Evolutionary conservation across 148 eudicot species (phyloP), one percentile per base, ranked within the genome.

Genomic region (Euryodendron excelsum): DNA sequence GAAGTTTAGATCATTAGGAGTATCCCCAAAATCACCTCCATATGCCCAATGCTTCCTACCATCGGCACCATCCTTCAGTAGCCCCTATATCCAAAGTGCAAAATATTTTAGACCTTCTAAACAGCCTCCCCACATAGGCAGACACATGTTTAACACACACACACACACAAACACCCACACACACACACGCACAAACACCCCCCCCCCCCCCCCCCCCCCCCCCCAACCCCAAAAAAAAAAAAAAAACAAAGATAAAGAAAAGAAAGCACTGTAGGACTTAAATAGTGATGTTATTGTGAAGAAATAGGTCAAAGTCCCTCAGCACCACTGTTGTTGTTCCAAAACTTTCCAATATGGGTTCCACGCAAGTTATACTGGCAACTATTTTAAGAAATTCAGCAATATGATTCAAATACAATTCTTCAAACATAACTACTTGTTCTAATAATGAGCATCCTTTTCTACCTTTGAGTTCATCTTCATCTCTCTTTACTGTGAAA

Each of bases 11-110:
- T 95, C 98, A 80, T 95, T 95, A 27, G 98, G 98, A 55, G 52
- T 75, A 89, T 95, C 98, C 55, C 98, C 98, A 84, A 91, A 95
- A 85, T 95, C 97, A 71, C 98, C 98, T 79, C 98, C 98, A 84
- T 95, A 95, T 59, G 96, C 97, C 98, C 98, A 95, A 75, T 84
- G 88, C 85, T 91, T 95, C 41, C 69, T 81, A 71, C 97, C 94
- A 86, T 89, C 90, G 48, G 77, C 79, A 65, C 91, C 93, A 81
- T 83, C 92, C 86, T 93, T 95, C 80, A 93, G 80, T 67, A 95
- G 80, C 72, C 90, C 98, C 98, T 94, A 79, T 48, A 88, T 44
- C 47, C 75, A 78, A 59, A 13, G n/a, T 28, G n/a, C n/a, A 59
- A 64, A 59, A 73, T 64, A 1, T 15, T 30, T 47, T 0, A 66